These are phyloP conservation scores for Thamnidium elegans DNA, from an alignment of 192 early-diverging fungal genomes.

Conservation along the genomic window DNA sequence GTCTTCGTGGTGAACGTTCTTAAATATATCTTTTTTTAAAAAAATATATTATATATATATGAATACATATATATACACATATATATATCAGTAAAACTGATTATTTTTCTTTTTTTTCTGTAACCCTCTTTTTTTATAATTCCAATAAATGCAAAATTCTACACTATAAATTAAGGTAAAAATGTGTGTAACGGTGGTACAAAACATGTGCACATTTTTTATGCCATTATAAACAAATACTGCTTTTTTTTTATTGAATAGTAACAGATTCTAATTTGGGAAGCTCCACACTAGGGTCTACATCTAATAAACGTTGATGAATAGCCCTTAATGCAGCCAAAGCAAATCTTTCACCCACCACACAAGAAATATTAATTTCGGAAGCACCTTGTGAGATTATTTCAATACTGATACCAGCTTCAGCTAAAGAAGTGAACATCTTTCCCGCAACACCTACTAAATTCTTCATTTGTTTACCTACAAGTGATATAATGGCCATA, in stretches of 20 bases:
- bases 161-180: too few species aligned
- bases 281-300: constrained; percentile 8
- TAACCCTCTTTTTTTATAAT: not conserved
- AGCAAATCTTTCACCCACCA: constrained; percentile 66
- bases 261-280: not conserved
- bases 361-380: constrained; percentile 93
- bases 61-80: too few species aligned
- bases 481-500: constrained; percentile 89
- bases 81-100: too few species aligned
- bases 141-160: too few species aligned
- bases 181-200: not conserved
- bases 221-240: not conserved
- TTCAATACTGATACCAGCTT: constrained; percentile 83
- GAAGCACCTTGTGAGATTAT: constrained; percentile 93
- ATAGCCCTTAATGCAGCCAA: constrained; percentile 69
- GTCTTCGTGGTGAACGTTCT: constrained; percentile 90
- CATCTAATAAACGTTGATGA: constrained; percentile 63
- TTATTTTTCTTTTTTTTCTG: not conserved
- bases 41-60: too few species aligned
- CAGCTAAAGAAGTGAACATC: constrained; percentile 82
- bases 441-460: constrained; percentile 82
- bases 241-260: not conserved
- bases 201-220: too few species aligned
- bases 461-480: constrained; percentile 86
- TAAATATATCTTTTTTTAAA: constrained; percentile 44